Base-by-base conservation (phyloP, 164 flowering plant genomes). In the Brasenia schreberi region DNA sequence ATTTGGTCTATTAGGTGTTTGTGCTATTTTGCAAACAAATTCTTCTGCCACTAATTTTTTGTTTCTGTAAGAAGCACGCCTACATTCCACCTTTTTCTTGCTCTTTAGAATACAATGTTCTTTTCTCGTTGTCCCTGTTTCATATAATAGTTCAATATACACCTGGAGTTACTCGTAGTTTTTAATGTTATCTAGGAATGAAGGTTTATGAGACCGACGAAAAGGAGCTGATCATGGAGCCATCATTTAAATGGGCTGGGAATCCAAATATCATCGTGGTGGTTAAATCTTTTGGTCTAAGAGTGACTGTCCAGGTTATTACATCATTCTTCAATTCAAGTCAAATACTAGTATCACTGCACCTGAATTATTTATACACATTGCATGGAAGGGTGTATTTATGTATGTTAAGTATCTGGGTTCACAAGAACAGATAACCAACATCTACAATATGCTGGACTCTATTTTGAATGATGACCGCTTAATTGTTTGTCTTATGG, bases 211-310 rank as follows among this genome's bases (percentile, higher is more conserved):
- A 68, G 10, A 95, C 99, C 59, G 96, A 87, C 63, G 99, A 95
- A 73, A 95, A 92, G 74, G 99, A 95, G 81, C 63, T 95, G 80
- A 95, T 95, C 12, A 85, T 92, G 96, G 99, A 95, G 74, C 96
- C 85, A 23, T 73, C 68, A 53, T 7, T 95, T 49, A 95, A 88
- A 80, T 95, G 97, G 97, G 99, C 99, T 9, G 99, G 82, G 65
- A 92, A 91, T 78, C 99, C 99, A 61, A 88, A 95, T 71, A 76
- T 92, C 64, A 71, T 69, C 66, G 78, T 89, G 76, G 88, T 82
- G 7, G 84, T 80, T 19, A 89, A 84, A 74, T 96, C 99, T 67
- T 95, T 84, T 77, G 97, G 97, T 18, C 67, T 92, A 69, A 95
- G 73, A 82, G 97, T 92, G 65, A 72, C 77, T 19, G 72, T 68